phyloP scores from a whole-genome alignment of 768 basidiomycete genomes.

The Termitomyces sp. region DNA sequence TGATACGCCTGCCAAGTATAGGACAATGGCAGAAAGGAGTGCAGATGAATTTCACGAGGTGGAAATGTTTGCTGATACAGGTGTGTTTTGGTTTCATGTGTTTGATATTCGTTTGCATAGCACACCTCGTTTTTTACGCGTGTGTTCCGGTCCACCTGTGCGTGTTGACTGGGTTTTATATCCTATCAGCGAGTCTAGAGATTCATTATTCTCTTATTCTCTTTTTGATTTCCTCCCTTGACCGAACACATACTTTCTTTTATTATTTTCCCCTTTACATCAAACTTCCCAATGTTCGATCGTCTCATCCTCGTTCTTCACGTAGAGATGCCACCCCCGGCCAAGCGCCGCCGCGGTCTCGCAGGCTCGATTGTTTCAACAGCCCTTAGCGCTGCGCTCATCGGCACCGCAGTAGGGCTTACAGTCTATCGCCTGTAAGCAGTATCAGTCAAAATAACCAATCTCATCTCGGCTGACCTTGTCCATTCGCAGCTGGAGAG shows the following conservation, averaged over 20 bases:
- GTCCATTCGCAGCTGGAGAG: slow-evolving; percentile 58
- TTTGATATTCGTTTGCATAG: background rate
- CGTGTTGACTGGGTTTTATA: slow-evolving; percentile 9
- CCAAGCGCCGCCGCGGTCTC: slow-evolving; percentile 76
- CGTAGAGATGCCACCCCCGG: slow-evolving; percentile 69
- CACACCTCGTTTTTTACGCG: slow-evolving; percentile 4
- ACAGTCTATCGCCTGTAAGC: slow-evolving; percentile 84
- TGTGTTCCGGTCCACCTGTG: background rate
- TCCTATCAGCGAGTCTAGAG: background rate
- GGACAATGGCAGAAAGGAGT: slow-evolving; percentile 26
- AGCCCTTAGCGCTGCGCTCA: slow-evolving; percentile 79
- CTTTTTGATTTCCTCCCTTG: background rate
- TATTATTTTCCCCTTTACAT: slow-evolving; percentile 9
- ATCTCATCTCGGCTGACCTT: slow-evolving; percentile 1
- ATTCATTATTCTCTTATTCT: background rate
- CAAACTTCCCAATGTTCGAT: slow-evolving; percentile 19
- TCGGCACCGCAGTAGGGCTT: slow-evolving; percentile 81
- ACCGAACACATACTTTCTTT: background rate
- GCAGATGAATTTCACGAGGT: slow-evolving; percentile 16
- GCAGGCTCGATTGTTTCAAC: slow-evolving; percentile 81
- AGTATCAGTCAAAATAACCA: background rate
- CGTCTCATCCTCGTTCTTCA: slow-evolving; percentile 41
- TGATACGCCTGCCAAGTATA: slow-evolving; percentile 63
- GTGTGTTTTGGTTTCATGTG: slow-evolving; percentile 7
- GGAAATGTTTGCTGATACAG: slow-evolving; percentile 15